Conservation (phyloP, 495 filamentous ascomycete genomes). For the Hypomontagnella monticulosa region DNA sequence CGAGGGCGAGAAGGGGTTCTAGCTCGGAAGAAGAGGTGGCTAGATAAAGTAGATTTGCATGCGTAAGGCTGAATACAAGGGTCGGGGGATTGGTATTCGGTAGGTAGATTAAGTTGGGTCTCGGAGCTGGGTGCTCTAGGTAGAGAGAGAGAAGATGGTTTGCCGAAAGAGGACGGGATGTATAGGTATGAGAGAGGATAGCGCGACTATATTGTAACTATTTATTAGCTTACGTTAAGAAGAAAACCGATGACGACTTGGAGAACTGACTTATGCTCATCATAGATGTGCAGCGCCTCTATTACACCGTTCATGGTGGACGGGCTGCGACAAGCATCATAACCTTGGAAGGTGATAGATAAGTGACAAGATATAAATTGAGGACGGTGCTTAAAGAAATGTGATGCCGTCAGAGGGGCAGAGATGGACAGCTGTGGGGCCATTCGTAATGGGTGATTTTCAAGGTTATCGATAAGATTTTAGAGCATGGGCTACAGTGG, state of each 20-base stretch:
- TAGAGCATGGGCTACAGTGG: neutral
- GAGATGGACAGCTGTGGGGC: constrained; percentile 7
- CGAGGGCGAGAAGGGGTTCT: constrained; percentile 92
- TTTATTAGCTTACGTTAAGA: constrained; percentile 4
- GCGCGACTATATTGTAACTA: constrained; percentile 38
- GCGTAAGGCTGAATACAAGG: constrained; percentile 83
- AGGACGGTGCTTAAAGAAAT: constrained; percentile 3
- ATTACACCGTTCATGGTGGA: constrained; percentile 80
- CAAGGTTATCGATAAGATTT: constrained; percentile 34
- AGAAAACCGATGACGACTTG: neutral
- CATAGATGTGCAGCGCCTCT: constrained; percentile 95
- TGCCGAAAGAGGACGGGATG: constrained; percentile 81
- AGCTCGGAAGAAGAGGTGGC: constrained; percentile 82
- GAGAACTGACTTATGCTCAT: constrained; percentile 80
- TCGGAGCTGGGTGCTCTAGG: constrained; percentile 81
- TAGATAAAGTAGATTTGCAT: constrained; percentile 89
- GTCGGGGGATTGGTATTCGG: constrained; percentile 85
- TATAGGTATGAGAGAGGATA: constrained; percentile 66
- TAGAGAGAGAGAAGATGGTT: constrained; percentile 83
- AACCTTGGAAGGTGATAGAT: neutral
- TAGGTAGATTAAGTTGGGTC: constrained; percentile 86
- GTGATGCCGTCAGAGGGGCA: constrained; percentile 31
- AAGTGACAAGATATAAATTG: neutral
- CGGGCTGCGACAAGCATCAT: constrained; percentile 38
- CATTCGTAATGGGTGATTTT: neutral